These are phyloP conservation scores for Tetraselmis chui DNA, from an alignment of 139 green algal genomes.

Conservation along the genomic window DNA sequence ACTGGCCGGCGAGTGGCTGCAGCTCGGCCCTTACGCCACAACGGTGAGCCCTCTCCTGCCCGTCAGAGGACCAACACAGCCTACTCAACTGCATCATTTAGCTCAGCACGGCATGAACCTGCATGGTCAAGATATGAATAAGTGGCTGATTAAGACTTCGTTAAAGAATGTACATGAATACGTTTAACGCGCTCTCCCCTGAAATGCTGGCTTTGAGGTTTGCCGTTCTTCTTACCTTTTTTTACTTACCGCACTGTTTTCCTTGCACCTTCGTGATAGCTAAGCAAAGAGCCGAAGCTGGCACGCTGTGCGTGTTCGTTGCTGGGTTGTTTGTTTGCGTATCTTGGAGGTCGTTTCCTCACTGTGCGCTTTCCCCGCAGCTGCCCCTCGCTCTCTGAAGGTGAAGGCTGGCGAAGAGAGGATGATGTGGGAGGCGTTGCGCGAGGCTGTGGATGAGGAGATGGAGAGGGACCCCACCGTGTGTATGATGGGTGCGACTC, in stretches of 20 bases:
- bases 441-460: slow-evolving; percentile 85
- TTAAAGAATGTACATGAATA: neutral
- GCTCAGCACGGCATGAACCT: no score
- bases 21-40: neutral
- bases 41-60: neutral
- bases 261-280: neutral
- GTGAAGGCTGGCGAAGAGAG: slow-evolving; percentile 35
- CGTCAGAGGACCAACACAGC: neutral
- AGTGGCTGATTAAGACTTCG: no score
- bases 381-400: neutral
- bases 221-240: neutral
- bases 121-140: no score
- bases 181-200: neutral
- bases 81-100: neutral
- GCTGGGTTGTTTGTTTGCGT: neutral
- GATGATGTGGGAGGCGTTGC: slow-evolving; percentile 89
- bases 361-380: neutral
- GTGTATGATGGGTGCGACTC: slow-evolving; percentile 80
- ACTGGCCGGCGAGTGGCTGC: neutral
- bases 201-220: neutral
- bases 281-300: neutral
- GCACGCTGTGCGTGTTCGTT: neutral
- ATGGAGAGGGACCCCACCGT: slow-evolving; percentile 91
- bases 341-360: neutral
- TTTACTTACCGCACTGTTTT: neutral